A percentile compares a stretch with the other conserved stretches of the same genome.
These are phyloP conservation scores for Ceratorhiza oryzae-sativae DNA, from an alignment of 1,284 basidiomycete species.

Conservation along the genomic window DNA sequence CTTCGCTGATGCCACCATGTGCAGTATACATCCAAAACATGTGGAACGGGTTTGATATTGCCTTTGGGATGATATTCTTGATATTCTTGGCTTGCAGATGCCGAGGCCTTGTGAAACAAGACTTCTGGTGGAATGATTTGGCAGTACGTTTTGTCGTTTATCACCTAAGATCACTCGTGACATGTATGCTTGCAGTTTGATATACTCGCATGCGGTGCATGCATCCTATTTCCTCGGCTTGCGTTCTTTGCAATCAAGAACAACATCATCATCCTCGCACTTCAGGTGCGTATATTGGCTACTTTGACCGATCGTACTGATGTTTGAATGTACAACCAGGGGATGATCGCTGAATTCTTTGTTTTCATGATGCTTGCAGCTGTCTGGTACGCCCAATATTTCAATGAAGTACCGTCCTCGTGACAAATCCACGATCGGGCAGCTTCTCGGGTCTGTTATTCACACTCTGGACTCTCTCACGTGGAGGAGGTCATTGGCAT, in stretches of 20 bases:
- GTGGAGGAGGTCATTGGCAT: conserved; percentile 62
- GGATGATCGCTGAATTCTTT: conserved; percentile 70
- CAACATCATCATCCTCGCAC: conserved; percentile 77
- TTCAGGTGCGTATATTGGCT: not conserved
- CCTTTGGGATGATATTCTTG: conserved; percentile 76
- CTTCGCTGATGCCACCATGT: conserved; percentile 33
- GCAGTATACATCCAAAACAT: conserved; percentile 80
- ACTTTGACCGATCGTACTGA: not conserved
- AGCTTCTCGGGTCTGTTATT: conserved; percentile 85
- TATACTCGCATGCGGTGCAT: conserved; percentile 82
- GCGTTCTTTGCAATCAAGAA: conserved; percentile 87
- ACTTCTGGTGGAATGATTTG: conserved; percentile 61
- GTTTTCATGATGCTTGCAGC: conserved; percentile 84
- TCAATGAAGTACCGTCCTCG: too few relatives aligned
- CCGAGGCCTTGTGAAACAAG: conserved; percentile 64
- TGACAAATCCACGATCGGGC: not conserved
- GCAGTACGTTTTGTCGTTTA: conserved; percentile 58
- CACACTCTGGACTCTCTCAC: conserved; percentile 73
- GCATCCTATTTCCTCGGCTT: conserved; percentile 84
- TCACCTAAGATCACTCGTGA: not conserved
- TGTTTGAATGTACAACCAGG: conserved; percentile 45
- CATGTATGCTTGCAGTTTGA: conserved; percentile 61
- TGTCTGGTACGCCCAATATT: conserved; percentile 58
- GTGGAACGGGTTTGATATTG: conserved; percentile 88
- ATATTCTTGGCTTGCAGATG: conserved; percentile 71